Evolutionary conservation across 192 early-diverging fungal genomes (phyloP), one percentile per base, ranked within the genome.

Genomic region (Coemansia sp.): DNA sequence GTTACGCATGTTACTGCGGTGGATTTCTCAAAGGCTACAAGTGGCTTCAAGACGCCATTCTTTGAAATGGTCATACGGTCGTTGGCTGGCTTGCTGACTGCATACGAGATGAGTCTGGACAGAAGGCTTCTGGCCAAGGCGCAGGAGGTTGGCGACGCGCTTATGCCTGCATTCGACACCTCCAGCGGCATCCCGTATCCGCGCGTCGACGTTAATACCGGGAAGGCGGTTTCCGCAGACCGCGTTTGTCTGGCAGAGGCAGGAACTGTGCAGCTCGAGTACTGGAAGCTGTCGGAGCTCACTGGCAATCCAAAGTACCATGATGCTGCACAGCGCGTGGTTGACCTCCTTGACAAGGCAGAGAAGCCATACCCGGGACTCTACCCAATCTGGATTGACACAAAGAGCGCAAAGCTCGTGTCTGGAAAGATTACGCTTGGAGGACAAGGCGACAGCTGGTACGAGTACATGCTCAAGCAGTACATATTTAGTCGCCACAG

Each of bases 31-130:
- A 72, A 75, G 72, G 63, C 82, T 19, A 48, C 42, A 39, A 53
- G 43, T 38, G 74, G 66, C 25, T 85, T 68, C 19, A 77, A 68
- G 2, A 86, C 92, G 41, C 88, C 86, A 40, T 86, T 94, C 63
- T 96, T 96, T 77, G 95, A 96, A 72, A 93, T 91, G 32, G 75
- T 89, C 58, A 96, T 96, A 40, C 87, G 95, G 1, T 85, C 89
- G 60, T 76, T 94, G 4, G 95, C 90, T 37, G 95, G 95, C 10
- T 72, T 96, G 61, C 76, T 96, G 41, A 85, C 88, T 16, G 91
- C 95, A 6, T 94, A 95, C 63, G 93, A 96, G 64, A 76, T 96
- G 61, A 90, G 91, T 37, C 75, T 82, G 44, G 93, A 96, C 49
- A 60, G 61, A 13, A 63, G 88, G 22, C 84, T 92, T 69, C 71